Evolutionary conservation across 768 basidiomycete species (phyloP).

Genomic region (Termitomyces sp.): DNA sequence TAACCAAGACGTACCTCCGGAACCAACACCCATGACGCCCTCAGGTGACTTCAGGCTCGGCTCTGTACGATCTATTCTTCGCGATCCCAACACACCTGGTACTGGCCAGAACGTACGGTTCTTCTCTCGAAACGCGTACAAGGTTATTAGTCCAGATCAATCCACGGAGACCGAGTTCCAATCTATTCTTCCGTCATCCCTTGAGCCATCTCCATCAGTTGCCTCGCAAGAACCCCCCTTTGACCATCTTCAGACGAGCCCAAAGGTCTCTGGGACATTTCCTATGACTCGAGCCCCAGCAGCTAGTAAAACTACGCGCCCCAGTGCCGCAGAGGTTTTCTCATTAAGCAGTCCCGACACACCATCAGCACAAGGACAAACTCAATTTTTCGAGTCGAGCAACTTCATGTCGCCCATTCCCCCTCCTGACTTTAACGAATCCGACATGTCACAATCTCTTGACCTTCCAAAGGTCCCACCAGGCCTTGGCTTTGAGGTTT

Average conservation of each 20-base stretch:
- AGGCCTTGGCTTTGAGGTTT: conserved; percentile 35
- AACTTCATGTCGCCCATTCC: conserved; percentile 33
- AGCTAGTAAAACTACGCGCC: conserved; percentile 32
- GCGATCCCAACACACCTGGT: conserved; percentile 65
- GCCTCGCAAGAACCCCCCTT: conserved; percentile 19
- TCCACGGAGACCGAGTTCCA: conserved; percentile 40
- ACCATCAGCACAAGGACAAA: conserved; percentile 9
- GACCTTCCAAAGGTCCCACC: conserved; percentile 46
- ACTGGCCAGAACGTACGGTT: conserved; percentile 79
- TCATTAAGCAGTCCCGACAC: conserved; percentile 26
- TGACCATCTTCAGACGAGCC: conserved; percentile 24
- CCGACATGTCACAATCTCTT: conserved; percentile 52
- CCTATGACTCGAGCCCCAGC: conserved; percentile 27
- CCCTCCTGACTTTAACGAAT: conserved; percentile 41
- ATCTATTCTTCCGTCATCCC: conserved; percentile 23
- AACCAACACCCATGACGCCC: conserved; percentile 22
- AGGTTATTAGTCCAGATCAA: conserved; percentile 58
- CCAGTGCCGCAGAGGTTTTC: conserved; percentile 47
- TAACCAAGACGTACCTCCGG: conserved; percentile 14
- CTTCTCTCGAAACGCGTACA: conserved; percentile 66
- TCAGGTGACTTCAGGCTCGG: conserved; percentile 33
- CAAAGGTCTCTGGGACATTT: conserved; percentile 22
- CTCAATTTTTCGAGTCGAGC: conserved; percentile 21
- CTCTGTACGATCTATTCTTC: conserved; percentile 69
- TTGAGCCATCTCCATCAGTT: conserved; percentile 17